Base-by-base conservation (phyloP, 495 filamentous ascomycete species). In the Penicillium pulvis region DNA sequence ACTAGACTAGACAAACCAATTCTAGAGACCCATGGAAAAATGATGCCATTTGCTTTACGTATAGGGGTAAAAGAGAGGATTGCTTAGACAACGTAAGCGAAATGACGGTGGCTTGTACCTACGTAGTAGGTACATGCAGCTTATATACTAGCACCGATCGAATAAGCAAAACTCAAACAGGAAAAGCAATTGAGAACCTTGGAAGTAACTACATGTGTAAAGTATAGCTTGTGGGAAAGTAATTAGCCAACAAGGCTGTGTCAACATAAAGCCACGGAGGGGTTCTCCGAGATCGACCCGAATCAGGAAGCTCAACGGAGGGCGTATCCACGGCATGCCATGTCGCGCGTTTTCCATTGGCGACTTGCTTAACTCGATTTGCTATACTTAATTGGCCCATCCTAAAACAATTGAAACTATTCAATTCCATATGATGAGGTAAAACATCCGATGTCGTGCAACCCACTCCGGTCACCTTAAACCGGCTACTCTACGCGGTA, bases 281-380 rank as follows among this genome's bases (percentile, higher is more conserved):
- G 24, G 45, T 51, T 45, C 51, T 44, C 63, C 63, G 57, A 65
- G 67, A 70, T 70, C 64, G 61, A 60, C 64, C 67, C 67, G 64
- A 61, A 70, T 62, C 19, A 63, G 67, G 67, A 67, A 67, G 67
- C 51, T 63, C 63, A 59, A 45, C 50, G 53, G 64, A 69, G 64
- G 26, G 46, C 55, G 41, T 45, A 60, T 46, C 56, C 48, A 60
- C 61, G 62, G 55, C 55, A 50, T 60, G 26, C 53, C 62, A 59
- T 39, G 28, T 51, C 19, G 26, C 56, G 39, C 31, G 23, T 42
- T 30, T 53, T 41, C 35, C 51, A 61, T 69, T 69, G 66, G 66
- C 53, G 53, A 43, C 42, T 33, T 45, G 20, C 23, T 42, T 14
- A 24, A 23, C 8, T 3, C 43, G 47, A 50, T 50, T 26, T 50